These are phyloP conservation scores for Dissophora globulifera DNA, from an alignment of 192 early-diverging fungal species.

Conservation along the genomic window DNA sequence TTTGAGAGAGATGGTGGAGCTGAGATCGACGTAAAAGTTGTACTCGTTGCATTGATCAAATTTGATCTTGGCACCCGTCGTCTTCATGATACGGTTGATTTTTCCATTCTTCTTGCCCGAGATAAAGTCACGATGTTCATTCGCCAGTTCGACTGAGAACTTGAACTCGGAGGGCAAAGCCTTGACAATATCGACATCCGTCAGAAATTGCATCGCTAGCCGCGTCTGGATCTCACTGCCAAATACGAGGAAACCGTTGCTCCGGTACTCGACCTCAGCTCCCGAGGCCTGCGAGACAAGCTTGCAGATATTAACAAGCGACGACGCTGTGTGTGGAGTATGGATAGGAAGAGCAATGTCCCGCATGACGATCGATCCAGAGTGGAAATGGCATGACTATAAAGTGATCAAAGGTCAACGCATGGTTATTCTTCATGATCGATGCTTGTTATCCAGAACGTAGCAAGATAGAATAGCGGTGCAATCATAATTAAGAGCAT, in stretches of 20 bases:
- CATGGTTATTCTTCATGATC: no score
- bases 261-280: slow-evolving; percentile 71
- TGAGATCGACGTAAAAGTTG: slow-evolving; percentile 86
- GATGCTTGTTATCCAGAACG: no score
- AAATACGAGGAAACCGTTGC: slow-evolving; percentile 72
- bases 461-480: no score
- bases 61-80: slow-evolving; percentile 72
- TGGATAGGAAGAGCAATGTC: slow-evolving; percentile 21
- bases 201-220: slow-evolving; percentile 66
- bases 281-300: slow-evolving; percentile 63
- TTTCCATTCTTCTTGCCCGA: slow-evolving; percentile 92
- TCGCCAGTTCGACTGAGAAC: slow-evolving; percentile 79
- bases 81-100: slow-evolving; percentile 86
- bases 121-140: slow-evolving; percentile 87
- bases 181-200: slow-evolving; percentile 63
- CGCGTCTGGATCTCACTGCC: slow-evolving; percentile 73
- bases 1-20: slow-evolving; percentile 60
- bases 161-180: slow-evolving; percentile 64
- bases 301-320: slow-evolving; percentile 48
- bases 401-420: background rate
- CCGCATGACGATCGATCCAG: slow-evolving; percentile 39
- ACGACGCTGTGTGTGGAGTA: slow-evolving; percentile 34
- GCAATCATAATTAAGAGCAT: background rate
- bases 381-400: slow-evolving; percentile 54
- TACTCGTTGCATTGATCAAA: slow-evolving; percentile 77